A percentile compares a stretch with the other conserved stretches of the same genome.
phyloP scores from a whole-genome alignment of 2,329 filamentous ascomycete species.

The Didymella pinodella region DNA sequence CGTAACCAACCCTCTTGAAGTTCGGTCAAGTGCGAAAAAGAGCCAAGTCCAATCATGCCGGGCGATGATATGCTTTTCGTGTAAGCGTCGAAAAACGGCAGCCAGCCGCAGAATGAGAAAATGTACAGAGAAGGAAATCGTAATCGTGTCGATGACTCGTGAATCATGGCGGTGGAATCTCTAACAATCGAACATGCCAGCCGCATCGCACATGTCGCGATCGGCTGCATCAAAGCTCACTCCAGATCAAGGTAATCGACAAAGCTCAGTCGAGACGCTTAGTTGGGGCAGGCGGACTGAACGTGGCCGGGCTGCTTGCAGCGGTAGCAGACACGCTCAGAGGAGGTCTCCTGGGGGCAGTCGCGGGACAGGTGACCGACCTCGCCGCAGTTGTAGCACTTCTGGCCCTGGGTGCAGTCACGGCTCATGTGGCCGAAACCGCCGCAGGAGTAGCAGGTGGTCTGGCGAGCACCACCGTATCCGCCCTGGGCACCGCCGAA shows the following conservation, averaged over 20 bases:
- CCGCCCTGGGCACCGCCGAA: constrained; percentile 55
- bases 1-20: constrained; percentile 47
- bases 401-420: constrained; percentile 98
- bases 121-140: constrained; percentile 52
- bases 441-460: constrained; percentile 96
- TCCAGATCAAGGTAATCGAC: constrained; percentile 44
- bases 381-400: constrained; percentile 99
- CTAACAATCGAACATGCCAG: constrained; percentile 39
- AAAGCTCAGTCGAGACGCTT: constrained; percentile 49
- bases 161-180: constrained; percentile 38
- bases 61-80: constrained; percentile 50
- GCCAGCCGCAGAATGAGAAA: constrained; percentile 51
- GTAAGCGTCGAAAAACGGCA: constrained; percentile 49
- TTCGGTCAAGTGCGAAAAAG: constrained; percentile 45
- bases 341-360: constrained; percentile 89
- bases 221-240: constrained; percentile 38
- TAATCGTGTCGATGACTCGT: constrained; percentile 47
- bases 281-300: constrained; percentile 92
- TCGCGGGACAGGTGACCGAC: constrained; percentile 94
- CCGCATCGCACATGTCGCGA: constrained; percentile 29
- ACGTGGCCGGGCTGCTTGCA: constrained; percentile 88
- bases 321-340: constrained; percentile 99
- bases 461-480: constrained; percentile 54
- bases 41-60: constrained; percentile 49
- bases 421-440: constrained; percentile 97